Evolutionary conservation across 306 rosid genomes (phyloP), one percentile per base, ranked within the genome.

Genomic region (Sicyos edulis): DNA sequence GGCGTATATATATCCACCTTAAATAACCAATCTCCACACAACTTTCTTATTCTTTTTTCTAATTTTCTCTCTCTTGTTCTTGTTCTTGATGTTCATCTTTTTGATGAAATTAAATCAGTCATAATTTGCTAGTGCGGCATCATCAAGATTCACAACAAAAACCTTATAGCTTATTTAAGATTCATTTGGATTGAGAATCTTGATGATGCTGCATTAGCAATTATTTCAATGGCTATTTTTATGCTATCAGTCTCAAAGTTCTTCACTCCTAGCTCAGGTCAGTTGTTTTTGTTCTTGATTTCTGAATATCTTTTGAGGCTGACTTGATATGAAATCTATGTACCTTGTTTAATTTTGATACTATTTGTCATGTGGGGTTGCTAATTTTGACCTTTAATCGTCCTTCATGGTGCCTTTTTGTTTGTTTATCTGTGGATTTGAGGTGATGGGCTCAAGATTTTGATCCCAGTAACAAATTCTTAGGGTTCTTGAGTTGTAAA

Each of bases 181-280:
- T 14, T 32, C 5, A n/a, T 15, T 26, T 32, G 8, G 74, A 37
- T 71, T 92, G 97, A 84, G 97, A 92, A 92, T 92, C 97, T 89
- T n/a, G n/a, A n/a, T n/a, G n/a, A n/a, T n/a, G n/a, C n/a, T n/a
- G n/a, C n/a, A n/a, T n/a, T n/a, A n/a, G 96, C 97, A 64, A 88
- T 86, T 76, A 50, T 13, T 21, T 50, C 44, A 61, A 88, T 79
- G 91, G 76, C 87, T 90, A 47, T 47, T 47, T 47, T 10, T 47
- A 10, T 45, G 14, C 4, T 3, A 5, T 4, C 2, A 3, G 7
- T 52, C 20, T 10, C 29, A 20, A 20, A 56, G 3, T 9, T 19
- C 32, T 40, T n/a, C 11, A 54, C 56, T 15, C 10, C 19, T 52
- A 11, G 5, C 52, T 51, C 55, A 58, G 40, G 65, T 59, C 8